A percentile compares a stretch with the other conserved stretches of the same genome.
These are phyloP conservation scores for Triticum monococcum DNA, from an alignment of 176 grass and related monocot species.

Conservation along the genomic window DNA sequence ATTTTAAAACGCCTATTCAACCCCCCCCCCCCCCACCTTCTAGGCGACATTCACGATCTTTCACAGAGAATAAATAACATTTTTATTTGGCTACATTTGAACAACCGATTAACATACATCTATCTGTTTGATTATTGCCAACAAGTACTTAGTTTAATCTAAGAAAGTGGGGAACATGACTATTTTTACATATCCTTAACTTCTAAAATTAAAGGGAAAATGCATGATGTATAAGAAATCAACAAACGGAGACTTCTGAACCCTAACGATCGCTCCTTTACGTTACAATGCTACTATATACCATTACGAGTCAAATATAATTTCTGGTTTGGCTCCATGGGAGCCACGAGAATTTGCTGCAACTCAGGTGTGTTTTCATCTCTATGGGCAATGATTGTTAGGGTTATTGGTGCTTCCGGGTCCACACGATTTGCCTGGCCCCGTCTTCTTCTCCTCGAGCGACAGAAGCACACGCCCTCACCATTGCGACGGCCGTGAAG, in stretches of 20 bases:
- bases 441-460: neutral
- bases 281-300: neutral
- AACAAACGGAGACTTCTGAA: neutral
- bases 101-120: neutral
- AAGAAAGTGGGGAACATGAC: neutral
- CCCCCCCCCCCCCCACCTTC: too few relatives aligned
- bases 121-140: neutral
- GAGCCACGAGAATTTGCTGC: neutral
- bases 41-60: too few relatives aligned
- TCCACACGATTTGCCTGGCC: neutral
- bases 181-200: neutral
- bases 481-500: constrained; percentile 12
- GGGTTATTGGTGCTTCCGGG: neutral
- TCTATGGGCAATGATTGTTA: neutral
- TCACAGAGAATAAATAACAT: neutral
- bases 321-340: neutral
- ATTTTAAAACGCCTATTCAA: too few relatives aligned
- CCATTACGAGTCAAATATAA: neutral
- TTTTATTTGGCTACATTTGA: neutral
- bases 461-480: neutral
- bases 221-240: neutral
- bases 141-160: neutral
- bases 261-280: neutral
- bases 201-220: neutral
- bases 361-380: neutral